Base-by-base conservation (phyloP, 2,329 filamentous ascomycete species). In the Penicillium sclerotigenum region DNA sequence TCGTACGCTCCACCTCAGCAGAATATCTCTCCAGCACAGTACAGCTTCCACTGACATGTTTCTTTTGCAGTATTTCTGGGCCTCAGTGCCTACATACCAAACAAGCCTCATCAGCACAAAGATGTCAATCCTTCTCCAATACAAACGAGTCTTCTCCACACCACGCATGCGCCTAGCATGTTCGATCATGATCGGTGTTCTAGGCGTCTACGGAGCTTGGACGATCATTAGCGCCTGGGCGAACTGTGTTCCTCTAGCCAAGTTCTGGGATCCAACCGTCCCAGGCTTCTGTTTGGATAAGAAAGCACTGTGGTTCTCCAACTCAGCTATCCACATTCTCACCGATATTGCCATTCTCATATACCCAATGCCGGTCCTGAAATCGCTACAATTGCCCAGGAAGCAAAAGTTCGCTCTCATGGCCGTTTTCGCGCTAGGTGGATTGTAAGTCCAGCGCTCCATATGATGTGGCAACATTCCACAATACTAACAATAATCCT, bases 301-400 rank as follows among this genome's bases (percentile, higher is more conserved):
- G 52, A 68, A 67, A 9, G 66, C 63, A 8, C 70, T 78, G 46
- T 79, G 76, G 77, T 77, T 74, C 41, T 73, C 73, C 11, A 79
- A 77, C 51, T 73, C 75, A 0, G 72, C 63, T 2, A 72, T 78
- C 43, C 75, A 75, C 34, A 77, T 79, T 33, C 47, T 70, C 5
- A 78, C 75, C 13, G 76, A 79, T 61, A 47, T 78, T 28, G 51
- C 75, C 28, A 75, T 78, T 31, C 64, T 79, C 11, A 47, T 71
- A 4, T 66, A 75, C 9, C 76, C 76, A 1, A 76, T 78, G 71
- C 75, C 73, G 0, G 69, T 75, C 2, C 70, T 79, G 13, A 73
- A 68, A n/a, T 65, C 65, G 0, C 65, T 78, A 13, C 71, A 77
- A 47, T 64, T 78, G 31, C 73, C 74, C 1, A 66, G 46, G 16